phyloP scores from a whole-genome alignment of 2,329 filamentous ascomycete genomes.

The Claviceps cyperi region DNA sequence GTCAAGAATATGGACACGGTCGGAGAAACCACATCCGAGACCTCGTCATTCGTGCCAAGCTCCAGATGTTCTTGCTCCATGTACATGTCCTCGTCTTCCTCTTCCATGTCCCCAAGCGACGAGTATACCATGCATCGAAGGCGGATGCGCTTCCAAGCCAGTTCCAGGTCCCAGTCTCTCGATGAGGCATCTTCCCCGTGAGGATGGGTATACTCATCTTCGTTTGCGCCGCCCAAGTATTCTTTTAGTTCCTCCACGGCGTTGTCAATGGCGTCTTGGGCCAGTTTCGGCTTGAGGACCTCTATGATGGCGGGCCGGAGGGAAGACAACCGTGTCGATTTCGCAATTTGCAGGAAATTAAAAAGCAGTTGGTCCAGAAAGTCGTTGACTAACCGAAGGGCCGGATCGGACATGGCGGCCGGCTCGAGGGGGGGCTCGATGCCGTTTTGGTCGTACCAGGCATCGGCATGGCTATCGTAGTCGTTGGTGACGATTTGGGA shows the following conservation, averaged over 20 bases:
- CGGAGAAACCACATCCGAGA: constrained; percentile 64
- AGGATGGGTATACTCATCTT: constrained; percentile 53
- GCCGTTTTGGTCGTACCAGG: constrained; percentile 55
- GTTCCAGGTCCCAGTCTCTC: constrained; percentile 73
- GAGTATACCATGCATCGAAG: constrained; percentile 97
- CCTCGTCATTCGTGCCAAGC: constrained; percentile 38
- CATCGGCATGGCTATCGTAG: constrained; percentile 58
- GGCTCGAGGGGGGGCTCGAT: constrained; percentile 51
- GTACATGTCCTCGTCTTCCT: constrained; percentile 87
- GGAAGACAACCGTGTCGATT: constrained; percentile 59
- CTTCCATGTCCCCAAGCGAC: constrained; percentile 88
- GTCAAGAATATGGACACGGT: constrained; percentile 92
- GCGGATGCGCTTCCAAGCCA: constrained; percentile 86
- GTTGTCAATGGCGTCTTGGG: constrained; percentile 66
- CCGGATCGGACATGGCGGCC: constrained; percentile 56
- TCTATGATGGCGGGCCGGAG: constrained; percentile 74
- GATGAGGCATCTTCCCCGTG: constrained; percentile 28
- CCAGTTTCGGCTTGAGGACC: constrained; percentile 78
- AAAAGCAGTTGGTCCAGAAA: constrained; percentile 91
- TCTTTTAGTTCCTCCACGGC: constrained; percentile 80
- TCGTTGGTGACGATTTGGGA: constrained; percentile 86
- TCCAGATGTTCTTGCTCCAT: constrained; percentile 67
- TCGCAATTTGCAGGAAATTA: constrained; percentile 69
- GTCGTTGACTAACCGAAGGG: constrained; percentile 68
- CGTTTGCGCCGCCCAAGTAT: constrained; percentile 65